Conservation (phyloP, 768 basidiomycete genomes). For the Leccinum rimulosum region DNA sequence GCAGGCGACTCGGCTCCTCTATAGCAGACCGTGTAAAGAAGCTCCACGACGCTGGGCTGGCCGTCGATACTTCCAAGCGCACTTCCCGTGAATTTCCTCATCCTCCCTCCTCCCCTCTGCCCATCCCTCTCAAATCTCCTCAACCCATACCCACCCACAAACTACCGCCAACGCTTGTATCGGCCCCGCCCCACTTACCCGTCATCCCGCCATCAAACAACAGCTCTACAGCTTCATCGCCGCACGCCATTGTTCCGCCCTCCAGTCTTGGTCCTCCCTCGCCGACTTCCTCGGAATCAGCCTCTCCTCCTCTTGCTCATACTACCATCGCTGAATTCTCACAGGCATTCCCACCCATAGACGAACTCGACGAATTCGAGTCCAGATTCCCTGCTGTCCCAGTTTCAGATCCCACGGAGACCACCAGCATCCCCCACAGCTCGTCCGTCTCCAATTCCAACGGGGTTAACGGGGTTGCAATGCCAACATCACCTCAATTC, state of each 20-base stretch:
- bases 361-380: conserved; percentile 62
- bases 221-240: conserved; percentile 41
- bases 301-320: conserved; percentile 49
- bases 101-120: conserved; percentile 31
- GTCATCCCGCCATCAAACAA: conserved; percentile 23
- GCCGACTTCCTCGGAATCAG: conserved; percentile 66
- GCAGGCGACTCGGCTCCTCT: conserved; percentile 53
- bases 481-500: conserved; percentile 28
- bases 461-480: conserved; percentile 31
- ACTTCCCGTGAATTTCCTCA: conserved; percentile 51
- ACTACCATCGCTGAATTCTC: conserved; percentile 55
- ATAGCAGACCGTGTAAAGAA: conserved; percentile 82
- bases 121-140: conserved; percentile 29
- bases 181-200: conserved; percentile 24
- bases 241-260: conserved; percentile 67
- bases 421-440: conserved; percentile 15
- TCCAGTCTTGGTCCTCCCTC: conserved; percentile 76
- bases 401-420: conserved; percentile 38
- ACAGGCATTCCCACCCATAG: conserved; percentile 72
- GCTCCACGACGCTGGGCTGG: conserved; percentile 69
- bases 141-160: conserved; percentile 36
- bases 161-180: conserved; percentile 37
- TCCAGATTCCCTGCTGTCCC: conserved; percentile 51
- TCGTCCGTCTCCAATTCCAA: conserved; percentile 29
- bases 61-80: conserved; percentile 55